These are phyloP conservation scores for Spathaspora hagerdaliae DNA, from an alignment of 805 yeast species.

Conservation along the genomic window DNA sequence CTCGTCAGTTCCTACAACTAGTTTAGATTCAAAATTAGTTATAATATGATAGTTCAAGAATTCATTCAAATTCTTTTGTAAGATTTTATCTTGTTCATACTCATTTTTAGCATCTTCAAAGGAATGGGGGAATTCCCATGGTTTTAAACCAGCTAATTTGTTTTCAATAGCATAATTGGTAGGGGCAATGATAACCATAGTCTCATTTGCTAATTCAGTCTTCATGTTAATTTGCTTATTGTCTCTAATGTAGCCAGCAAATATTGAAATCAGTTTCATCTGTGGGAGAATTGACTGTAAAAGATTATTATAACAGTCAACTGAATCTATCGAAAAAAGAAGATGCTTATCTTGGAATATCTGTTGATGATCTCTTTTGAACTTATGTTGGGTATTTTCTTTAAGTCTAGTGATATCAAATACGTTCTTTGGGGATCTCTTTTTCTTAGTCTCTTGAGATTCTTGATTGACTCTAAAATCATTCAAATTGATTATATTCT, in stretches of 20 bases:
- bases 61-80: constrained; percentile 47
- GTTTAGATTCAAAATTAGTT: constrained; percentile 16
- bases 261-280: constrained; percentile 45
- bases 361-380: constrained; percentile 2
- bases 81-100: constrained; percentile 36
- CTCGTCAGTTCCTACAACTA: constrained; percentile 10
- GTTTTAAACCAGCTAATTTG: constrained; percentile 53
- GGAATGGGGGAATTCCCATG: constrained; percentile 76
- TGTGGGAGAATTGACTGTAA: constrained; percentile 37
- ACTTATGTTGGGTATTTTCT: constrained; percentile 1
- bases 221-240: constrained; percentile 44
- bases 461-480: constrained; percentile 6
- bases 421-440: not conserved
- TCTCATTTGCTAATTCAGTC: constrained; percentile 41
- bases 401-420: constrained; percentile 2
- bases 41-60: constrained; percentile 67
- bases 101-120: not conserved
- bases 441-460: not conserved
- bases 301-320: constrained; percentile 15
- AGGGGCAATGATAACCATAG: constrained; percentile 67
- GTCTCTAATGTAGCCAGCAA: constrained; percentile 70
- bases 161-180: constrained; percentile 47
- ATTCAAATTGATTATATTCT: constrained; percentile 12
- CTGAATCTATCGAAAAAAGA: constrained; percentile 7
- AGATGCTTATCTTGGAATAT: not conserved